Evolutionary conservation across 805 yeast species (phyloP), one percentile per base, ranked within the genome.

Genomic region (Blastobotrys terrestris): DNA sequence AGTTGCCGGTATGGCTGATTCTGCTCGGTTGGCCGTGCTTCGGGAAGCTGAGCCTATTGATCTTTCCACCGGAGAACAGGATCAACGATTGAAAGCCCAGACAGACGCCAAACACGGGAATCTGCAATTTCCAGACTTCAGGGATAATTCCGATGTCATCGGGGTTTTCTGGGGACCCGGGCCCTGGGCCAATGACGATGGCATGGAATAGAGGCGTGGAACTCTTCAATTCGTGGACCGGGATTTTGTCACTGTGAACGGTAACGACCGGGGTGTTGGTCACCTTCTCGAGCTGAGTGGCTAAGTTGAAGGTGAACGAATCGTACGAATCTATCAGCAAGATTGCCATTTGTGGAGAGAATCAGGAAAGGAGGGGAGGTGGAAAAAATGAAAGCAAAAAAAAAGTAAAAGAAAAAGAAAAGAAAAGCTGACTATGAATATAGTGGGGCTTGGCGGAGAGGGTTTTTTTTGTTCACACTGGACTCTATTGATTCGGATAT

Each of bases 151-250:
- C 97, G 26, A 85, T 79, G 61, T 91, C 97, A 1, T 63, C 59
- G 2, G 76, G 62, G 60, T 72, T 70, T 1, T 70, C 67, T 0
- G 99, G 99, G 60, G 87, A 81, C 0, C 99, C 99, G 0, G 99
- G 99, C 0, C 99, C 99, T 0, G 99, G 99, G 0, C 99, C 99
- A 6, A 94, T 76, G 0, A 94, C 81, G 2, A 94, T 74, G 35
- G 89, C 89, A 53, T 86, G 88, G 58, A 88, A 82, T 5, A 72
- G 63, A 0, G 75, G 72, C 53, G 77, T 73, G 1, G 61, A 54
- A 3, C 60, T 58, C 48, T 85, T 71, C 41, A 66, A 54, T 8
- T 48, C 68, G 1, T 58, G 54, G 0, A 68, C 51, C 5, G 67
- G 64, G 19, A 78, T 70, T 0, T 83, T 69, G 62, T 86, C 89